Evolutionary conservation across 768 basidiomycete species (phyloP), one percentile per base, ranked within the genome.

Genomic region (Suillus plorans): DNA sequence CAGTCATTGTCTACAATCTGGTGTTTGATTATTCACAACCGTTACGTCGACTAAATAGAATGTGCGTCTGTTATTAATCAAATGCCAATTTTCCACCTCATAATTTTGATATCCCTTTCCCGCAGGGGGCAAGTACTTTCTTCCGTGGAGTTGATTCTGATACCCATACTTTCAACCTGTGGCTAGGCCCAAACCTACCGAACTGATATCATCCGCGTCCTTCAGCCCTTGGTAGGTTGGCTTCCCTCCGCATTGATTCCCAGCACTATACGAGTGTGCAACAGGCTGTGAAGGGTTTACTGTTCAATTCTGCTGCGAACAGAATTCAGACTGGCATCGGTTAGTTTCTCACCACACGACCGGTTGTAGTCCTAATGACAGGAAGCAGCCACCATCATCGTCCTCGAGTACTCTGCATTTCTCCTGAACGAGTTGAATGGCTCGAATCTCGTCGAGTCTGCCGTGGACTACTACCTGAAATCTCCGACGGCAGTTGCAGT

Each of bases 131-230:
- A 28, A 50, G 49, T 28, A 16, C 25, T 28, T 16, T 14, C 1
- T 7, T 28, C 22, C 28, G 6, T 6, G 5, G 49, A 28, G 14
- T 50, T 50, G 25, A 28, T 28, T 50, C 16, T 18, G 28, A 28
- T 31, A 4, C 28, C 9, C 12, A 52, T 16, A 28, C 52, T 9
- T 31, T 28, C 16, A 8, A 52, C 25, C 28, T 16, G 16, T 31
- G 7, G 5, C 16, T 18, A 52, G 28, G 8, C 0, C 4, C 0
- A 2, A 0, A 52, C 1, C 16, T 0, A 2, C 14, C 9, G 4
- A 28, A 0, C 4, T 2, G 1, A 0, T 1, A 25, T 28, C 9
- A 9, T 31, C 2, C 4, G 4, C 1, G 8, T 18, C 50, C 50
- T 52, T 18, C 50, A 18, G 14, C 50, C 50, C 18, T 28, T 52